Evolutionary conservation across 2,329 filamentous ascomycete genomes (phyloP), one percentile per base, ranked within the genome.

Genomic region (Trichophyton benhamiae): DNA sequence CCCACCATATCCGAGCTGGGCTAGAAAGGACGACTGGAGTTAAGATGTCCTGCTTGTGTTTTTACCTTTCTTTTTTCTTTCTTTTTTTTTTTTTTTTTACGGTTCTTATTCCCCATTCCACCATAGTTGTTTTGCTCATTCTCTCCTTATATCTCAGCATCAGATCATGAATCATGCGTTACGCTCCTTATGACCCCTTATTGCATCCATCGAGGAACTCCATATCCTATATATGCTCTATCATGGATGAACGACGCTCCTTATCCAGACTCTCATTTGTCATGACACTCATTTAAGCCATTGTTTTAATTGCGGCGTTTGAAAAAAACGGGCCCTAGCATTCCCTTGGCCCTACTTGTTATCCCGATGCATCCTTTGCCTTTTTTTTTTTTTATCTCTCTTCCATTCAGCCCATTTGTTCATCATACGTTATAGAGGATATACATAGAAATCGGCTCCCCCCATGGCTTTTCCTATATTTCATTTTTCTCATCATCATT

Each of bases 161-260:
- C 38, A 8, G 49, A 53, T 36, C 27, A 53, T 33, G 49, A 53
- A 64, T 49, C 46, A 49, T 53, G 63, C 59, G 25, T 38, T 61
- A 57, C 59, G 53, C 46, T 61, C 62, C 38, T 63, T 61, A 63
- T 58, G 59, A 63, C 41, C 30, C 30, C 30, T 9, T 33, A 41
- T 15, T 53, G 22, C 49, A 53, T 53, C 49, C 49, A 53, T 20
- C 30, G 30, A 33, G 30, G 30, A 33, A 52, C 15, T 3, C 25
- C 25, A 53, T 53, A 53, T 53, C 49, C 11, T 53, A 15, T 53
- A 30, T 53, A 53, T 53, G 49, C 25, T 11, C 25, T 17, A 11
- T 33, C 20, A 60, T 60, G 61, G 59, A 55, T 58, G 41, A 62
- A 62, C 57, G 61, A 63, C 62, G 58, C 57, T 63, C 62, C 49